phyloP scores from a whole-genome alignment of 805 yeast species.

The Wickerhamomyces bisporus region DNA sequence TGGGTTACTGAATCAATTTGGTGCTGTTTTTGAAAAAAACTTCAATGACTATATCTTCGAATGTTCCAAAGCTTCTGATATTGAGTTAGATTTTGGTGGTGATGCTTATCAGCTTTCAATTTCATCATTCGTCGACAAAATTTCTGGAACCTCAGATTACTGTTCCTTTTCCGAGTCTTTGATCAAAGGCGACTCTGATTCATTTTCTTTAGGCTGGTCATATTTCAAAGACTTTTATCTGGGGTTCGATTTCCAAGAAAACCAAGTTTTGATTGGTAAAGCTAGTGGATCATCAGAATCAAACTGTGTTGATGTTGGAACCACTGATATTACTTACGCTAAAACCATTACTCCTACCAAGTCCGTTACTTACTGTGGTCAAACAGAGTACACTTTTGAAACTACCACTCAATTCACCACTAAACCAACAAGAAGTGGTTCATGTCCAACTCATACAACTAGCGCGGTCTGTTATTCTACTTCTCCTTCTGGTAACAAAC shows the following conservation, averaged over 20 bases:
- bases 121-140: constrained; percentile 8
- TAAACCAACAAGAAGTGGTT: constrained; percentile 7
- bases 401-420: constrained; percentile 14
- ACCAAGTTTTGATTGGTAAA: constrained; percentile 12
- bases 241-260: constrained; percentile 13
- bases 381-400: constrained; percentile 2
- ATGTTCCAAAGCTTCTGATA: constrained; percentile 7
- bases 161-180: constrained; percentile 11
- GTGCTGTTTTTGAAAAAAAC: constrained; percentile 10
- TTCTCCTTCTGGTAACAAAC: background rate
- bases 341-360: constrained; percentile 8
- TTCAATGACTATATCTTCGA: constrained; percentile 11
- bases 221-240: constrained; percentile 12
- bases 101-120: constrained; percentile 7
- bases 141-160: constrained; percentile 8
- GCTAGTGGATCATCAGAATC: constrained; percentile 8
- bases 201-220: constrained; percentile 14
- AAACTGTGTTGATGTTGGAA: constrained; percentile 4
- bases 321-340: background rate
- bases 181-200: constrained; percentile 3
- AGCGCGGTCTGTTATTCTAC: constrained; percentile 24
- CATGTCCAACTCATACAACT: background rate
- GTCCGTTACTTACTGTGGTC: background rate
- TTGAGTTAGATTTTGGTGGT: constrained; percentile 16
- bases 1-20: constrained; percentile 8